These are phyloP conservation scores for Teunomyces barrocoloradensis DNA, from an alignment of 805 yeast species.

Conservation along the genomic window DNA sequence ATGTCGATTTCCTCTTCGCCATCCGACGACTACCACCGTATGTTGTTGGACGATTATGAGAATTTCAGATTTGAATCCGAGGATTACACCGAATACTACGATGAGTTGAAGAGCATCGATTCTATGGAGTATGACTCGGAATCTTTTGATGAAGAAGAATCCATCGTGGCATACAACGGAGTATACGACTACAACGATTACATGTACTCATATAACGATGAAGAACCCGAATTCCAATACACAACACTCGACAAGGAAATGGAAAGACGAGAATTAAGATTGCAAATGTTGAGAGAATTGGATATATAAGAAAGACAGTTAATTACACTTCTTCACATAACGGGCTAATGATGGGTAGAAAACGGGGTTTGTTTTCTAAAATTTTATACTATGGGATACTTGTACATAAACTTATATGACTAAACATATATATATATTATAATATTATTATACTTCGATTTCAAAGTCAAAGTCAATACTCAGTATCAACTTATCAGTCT, in stretches of 20 bases:
- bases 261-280: conserved; percentile 38
- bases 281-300: conserved; percentile 36
- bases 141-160: conserved; percentile 19
- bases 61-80: conserved; percentile 19
- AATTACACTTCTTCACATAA: background rate
- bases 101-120: conserved; percentile 11
- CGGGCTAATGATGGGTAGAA: background rate
- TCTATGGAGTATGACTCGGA: conserved; percentile 18
- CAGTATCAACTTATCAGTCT: conserved; percentile 50
- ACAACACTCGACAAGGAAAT: conserved; percentile 24
- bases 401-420: conserved; percentile 2
- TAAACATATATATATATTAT: background rate
- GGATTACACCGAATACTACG: conserved; percentile 22
- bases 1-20: background rate
- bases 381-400: background rate
- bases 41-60: background rate
- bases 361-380: too few relatives aligned
- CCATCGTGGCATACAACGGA: conserved; percentile 9
- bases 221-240: conserved; percentile 4
- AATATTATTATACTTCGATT: conserved; percentile 2
- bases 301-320: conserved; percentile 6
- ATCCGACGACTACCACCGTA: background rate
- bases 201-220: conserved; percentile 10
- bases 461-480: conserved; percentile 33
- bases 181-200: conserved; percentile 10